phyloP scores from a whole-genome alignment of 2,329 filamentous ascomycete species.

The Arthrocladium fulminans region DNA sequence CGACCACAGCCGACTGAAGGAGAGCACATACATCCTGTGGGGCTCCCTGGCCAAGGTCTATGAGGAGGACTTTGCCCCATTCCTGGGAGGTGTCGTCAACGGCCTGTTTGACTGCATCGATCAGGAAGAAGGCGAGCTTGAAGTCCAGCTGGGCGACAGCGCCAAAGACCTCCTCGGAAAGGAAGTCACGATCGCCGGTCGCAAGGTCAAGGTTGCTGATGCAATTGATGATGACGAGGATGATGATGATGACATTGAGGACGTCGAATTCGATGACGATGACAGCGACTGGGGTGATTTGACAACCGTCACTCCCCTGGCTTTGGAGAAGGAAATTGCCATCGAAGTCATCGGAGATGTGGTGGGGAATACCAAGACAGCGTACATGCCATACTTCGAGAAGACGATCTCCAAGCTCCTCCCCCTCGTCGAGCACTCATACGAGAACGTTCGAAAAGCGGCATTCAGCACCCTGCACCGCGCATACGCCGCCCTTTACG shows the following conservation, averaged over 20 bases:
- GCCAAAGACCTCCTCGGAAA: constrained; percentile 65
- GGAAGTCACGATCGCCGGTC: constrained; percentile 69
- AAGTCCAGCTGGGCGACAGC: constrained; percentile 65
- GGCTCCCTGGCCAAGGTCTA: constrained; percentile 91
- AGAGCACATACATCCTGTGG: constrained; percentile 97
- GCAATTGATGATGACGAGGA: constrained; percentile 49
- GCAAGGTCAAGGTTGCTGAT: constrained; percentile 72
- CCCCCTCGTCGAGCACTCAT: constrained; percentile 75
- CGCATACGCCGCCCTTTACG: constrained; percentile 83
- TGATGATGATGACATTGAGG: constrained; percentile 47
- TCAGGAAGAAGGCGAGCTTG: constrained; percentile 75
- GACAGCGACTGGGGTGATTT: constrained; percentile 80
- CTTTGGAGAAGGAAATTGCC: constrained; percentile 94
- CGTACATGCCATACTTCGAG: constrained; percentile 77
- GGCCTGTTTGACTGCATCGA: constrained; percentile 73
- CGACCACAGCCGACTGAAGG: constrained; percentile 80
- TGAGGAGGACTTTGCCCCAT: constrained; percentile 50
- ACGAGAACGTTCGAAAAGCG: constrained; percentile 88
- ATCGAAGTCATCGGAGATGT: constrained; percentile 91
- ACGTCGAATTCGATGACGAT: constrained; percentile 59
- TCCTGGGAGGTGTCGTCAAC: constrained; percentile 39
- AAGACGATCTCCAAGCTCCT: constrained; percentile 75
- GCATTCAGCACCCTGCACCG: constrained; percentile 88
- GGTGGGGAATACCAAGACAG: constrained; percentile 72
- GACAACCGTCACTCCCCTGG: constrained; percentile 75